These are phyloP conservation scores for Stephania japonica DNA, from an alignment of 164 flowering plant species.

Conservation along the genomic window DNA sequence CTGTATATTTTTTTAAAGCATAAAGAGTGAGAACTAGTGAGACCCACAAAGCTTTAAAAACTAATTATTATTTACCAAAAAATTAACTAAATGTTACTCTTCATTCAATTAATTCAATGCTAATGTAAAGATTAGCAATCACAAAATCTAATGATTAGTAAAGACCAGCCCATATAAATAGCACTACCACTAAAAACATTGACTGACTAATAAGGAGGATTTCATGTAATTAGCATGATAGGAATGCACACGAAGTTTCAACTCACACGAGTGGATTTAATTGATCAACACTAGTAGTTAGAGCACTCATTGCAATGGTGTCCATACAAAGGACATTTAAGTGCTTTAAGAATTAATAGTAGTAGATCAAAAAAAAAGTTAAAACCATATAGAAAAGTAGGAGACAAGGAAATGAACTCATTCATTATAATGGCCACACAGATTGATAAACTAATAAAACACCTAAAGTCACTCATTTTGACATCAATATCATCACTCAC, in stretches of 20 bases:
- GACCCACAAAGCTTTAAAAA: too few relatives aligned
- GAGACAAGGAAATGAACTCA: conserved; percentile 9
- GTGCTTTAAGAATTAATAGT: conserved; percentile 19
- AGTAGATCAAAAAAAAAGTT: conserved; percentile 4
- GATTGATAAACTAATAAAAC: conserved; percentile 13
- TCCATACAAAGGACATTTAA: conserved; percentile 27
- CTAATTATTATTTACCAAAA: background rate
- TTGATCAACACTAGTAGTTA: background rate
- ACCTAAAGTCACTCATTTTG: conserved; percentile 10
- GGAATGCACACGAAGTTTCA: background rate
- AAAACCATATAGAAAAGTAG: conserved; percentile 14
- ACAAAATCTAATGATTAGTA: too few relatives aligned
- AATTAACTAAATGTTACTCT: background rate
- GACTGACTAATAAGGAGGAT: background rate
- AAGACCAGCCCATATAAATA: too few relatives aligned
- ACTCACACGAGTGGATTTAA: background rate
- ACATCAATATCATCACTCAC: conserved; percentile 23
- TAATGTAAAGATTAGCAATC: too few relatives aligned
- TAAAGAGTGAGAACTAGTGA: too few relatives aligned
- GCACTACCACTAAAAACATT: too few relatives aligned
- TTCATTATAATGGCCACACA: conserved; percentile 18
- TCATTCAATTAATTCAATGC: background rate
- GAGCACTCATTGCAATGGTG: background rate
- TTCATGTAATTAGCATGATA: background rate
- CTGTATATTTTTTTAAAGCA: too few relatives aligned